Evolutionary conservation across 2,329 filamentous ascomycete genomes (phyloP), one percentile per base, ranked within the genome.

Genomic region (Capronia coronata): DNA sequence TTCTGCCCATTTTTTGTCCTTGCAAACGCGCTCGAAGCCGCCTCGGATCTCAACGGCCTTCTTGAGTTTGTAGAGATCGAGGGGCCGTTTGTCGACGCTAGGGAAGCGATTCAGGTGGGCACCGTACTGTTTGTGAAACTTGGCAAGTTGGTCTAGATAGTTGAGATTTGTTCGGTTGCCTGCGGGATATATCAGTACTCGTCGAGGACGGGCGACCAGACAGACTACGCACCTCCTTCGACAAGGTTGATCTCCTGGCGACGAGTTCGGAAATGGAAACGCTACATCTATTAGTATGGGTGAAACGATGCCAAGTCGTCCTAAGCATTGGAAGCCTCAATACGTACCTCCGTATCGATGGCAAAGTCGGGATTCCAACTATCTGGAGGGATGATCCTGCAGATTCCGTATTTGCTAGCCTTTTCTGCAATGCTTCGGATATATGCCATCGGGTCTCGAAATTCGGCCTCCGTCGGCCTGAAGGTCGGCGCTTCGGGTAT

Each of bases 171-270:
- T 89, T 66, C 93, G 86, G 56, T 91, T 96, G 64, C 89, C 88
- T 94, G 61, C 51, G 54, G 59, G 52, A 52, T 65, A 60, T 77
- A 64, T 53, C 21, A 46, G 40, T 45, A 23, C 27, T 21, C 7
- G 11, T 34, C 35, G 7, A 35, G 32, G 9, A 38, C 7, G 35
- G 29, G 32, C 22, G 35, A 19, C 39, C 62, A 64, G 59, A 16
- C 18, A 22, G 35, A 37, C 18, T 18, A 76, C 82, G 70, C 79
- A 94, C 89, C 93, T 76, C 93, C 93, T 84, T 98, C 93, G 42
- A 97, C 88, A 13, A 90, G 94, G 68, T 98, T 98, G 54, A 98
- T 75, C 68, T 97, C 91, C 68, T 98, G 93, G 66, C 94, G 89
- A 65, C 93, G 82, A 11, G 93, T 98, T 58, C 89, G 83, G 65